phyloP scores from a whole-genome alignment of 345 rosid genomes.

The Camelina hispida region DNA sequence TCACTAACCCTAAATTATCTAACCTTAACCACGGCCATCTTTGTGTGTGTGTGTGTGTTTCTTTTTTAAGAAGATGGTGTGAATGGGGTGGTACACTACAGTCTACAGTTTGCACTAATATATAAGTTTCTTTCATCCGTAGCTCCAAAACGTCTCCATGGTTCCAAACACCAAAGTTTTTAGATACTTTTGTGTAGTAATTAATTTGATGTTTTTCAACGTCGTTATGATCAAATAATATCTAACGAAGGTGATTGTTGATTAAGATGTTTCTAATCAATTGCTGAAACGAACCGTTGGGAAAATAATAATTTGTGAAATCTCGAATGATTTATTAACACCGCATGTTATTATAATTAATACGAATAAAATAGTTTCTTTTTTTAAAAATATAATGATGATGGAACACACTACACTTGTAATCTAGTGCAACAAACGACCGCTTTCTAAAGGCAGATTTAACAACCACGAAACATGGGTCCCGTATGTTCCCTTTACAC shows the following conservation, averaged over 20 bases:
- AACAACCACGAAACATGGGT: slow-evolving; percentile 36
- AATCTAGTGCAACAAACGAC: slow-evolving; percentile 26
- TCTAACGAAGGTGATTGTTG: slow-evolving; percentile 21
- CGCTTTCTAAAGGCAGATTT: not conserved
- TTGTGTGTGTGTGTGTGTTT: not conserved
- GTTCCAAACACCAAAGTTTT: not conserved
- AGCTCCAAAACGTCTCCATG: not conserved
- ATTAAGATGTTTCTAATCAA: slow-evolving; percentile 4
- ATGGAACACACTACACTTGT: slow-evolving; percentile 7
- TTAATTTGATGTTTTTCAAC: slow-evolving; percentile 11
- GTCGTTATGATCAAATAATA: slow-evolving; percentile 1
- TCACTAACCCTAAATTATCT: not conserved
- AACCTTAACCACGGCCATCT: not conserved
- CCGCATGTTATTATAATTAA: not conserved
- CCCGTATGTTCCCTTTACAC: not conserved
- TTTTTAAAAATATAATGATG: not conserved
- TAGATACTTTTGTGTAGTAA: not conserved
- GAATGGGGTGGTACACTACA: no score
- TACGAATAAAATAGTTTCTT: not conserved
- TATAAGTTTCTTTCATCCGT: no score
- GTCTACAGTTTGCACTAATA: no score
- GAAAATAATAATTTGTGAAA: slow-evolving; percentile 2
- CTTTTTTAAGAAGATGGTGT: not conserved
- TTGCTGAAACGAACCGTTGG: not conserved
- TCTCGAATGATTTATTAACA: slow-evolving; percentile 27